phyloP scores from a whole-genome alignment of 2,329 filamentous ascomycete species.

The Pestalotiopsis sp. region DNA sequence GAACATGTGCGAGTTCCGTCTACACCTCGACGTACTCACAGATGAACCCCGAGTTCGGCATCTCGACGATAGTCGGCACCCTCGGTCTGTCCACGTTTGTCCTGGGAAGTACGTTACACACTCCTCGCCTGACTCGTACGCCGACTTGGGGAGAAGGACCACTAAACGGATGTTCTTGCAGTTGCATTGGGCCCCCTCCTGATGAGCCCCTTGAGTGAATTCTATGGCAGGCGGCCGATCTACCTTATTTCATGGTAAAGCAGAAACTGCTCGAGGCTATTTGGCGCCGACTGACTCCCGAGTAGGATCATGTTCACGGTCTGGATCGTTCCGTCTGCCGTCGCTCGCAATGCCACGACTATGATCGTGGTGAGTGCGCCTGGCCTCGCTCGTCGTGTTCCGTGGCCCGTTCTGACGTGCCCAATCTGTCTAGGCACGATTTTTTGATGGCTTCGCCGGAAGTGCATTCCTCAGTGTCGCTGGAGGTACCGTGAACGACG shows the following conservation, averaged over 20 bases:
- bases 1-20: conserved; percentile 83
- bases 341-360: conserved; percentile 80
- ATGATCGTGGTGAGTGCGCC: conserved; percentile 59
- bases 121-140: background rate
- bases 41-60: conserved; percentile 74
- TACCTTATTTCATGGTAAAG: conserved; percentile 70
- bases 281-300: background rate
- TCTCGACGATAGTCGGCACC: conserved; percentile 72
- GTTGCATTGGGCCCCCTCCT: conserved; percentile 65
- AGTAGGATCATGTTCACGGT: conserved; percentile 66
- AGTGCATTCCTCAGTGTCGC: conserved; percentile 73
- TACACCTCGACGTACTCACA: conserved; percentile 84
- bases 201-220: conserved; percentile 68
- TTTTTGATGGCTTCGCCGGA: conserved; percentile 75
- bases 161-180: conserved; percentile 9
- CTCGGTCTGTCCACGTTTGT: conserved; percentile 84
- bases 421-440: conserved; percentile 54
- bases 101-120: conserved; percentile 63
- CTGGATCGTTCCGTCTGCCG: conserved; percentile 80
- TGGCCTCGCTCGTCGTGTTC: background rate
- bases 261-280: background rate
- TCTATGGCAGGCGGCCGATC: conserved; percentile 81
- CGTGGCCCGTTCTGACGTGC: conserved; percentile 4
- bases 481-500: conserved; percentile 82
- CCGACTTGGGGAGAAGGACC: background rate